Evolutionary conservation across 2,329 filamentous ascomycete genomes (phyloP).

Genomic region (Graphium sp.): DNA sequence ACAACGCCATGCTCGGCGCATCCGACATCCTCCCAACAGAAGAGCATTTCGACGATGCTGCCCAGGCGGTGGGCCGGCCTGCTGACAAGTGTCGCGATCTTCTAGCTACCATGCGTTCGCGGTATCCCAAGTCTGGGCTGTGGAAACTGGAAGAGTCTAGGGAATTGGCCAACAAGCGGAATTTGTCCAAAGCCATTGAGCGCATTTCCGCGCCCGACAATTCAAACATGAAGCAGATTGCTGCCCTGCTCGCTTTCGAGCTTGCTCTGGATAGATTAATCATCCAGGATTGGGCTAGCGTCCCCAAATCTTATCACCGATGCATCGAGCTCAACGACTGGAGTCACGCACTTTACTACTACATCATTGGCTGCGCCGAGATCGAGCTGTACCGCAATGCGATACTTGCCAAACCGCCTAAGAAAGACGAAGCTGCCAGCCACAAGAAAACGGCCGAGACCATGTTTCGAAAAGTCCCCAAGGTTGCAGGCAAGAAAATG

Average conservation of each 20-base stretch:
- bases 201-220: conserved; percentile 44
- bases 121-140: conserved; percentile 67
- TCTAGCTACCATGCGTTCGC: conserved; percentile 53
- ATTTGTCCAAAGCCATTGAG: conserved; percentile 50
- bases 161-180: conserved; percentile 48
- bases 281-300: conserved; percentile 57
- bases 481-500: conserved; percentile 65
- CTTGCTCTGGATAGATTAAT: conserved; percentile 65
- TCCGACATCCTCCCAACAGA: conserved; percentile 65
- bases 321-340: conserved; percentile 76
- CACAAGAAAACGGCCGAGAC: conserved; percentile 51
- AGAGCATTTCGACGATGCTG: conserved; percentile 20
- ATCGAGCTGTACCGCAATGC: conserved; percentile 64
- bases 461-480: conserved; percentile 54
- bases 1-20: conserved; percentile 72
- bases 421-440: conserved; percentile 26
- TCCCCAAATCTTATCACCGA: conserved; percentile 55
- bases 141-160: conserved; percentile 84
- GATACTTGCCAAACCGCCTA: conserved; percentile 16
- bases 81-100: conserved; percentile 47
- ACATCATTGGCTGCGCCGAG: conserved; percentile 64
- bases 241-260: conserved; percentile 75
- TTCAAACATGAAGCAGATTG: conserved; percentile 62
- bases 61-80: conserved; percentile 55
- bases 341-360: conserved; percentile 82